phyloP scores from a whole-genome alignment of 108 stramenopile species.

The Cyclotella choctawhatcheeana region DNA sequence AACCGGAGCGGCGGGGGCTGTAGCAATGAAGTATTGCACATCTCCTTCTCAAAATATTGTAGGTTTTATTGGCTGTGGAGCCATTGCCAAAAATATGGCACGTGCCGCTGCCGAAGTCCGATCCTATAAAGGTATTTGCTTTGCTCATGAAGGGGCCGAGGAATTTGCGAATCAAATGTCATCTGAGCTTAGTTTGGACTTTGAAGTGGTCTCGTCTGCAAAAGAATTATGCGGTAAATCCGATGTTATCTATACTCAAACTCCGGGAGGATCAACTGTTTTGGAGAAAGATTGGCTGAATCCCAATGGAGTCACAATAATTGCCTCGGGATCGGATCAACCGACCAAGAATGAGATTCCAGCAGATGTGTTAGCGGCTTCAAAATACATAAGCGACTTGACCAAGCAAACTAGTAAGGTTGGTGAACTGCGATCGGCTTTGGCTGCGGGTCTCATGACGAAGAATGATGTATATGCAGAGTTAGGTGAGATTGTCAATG shows the following conservation, averaged over 20 bases:
- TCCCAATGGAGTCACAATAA: slow-evolving; percentile 89
- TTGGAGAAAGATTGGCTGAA: slow-evolving; percentile 84
- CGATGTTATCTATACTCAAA: slow-evolving; percentile 92
- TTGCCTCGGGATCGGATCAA: slow-evolving; percentile 93
- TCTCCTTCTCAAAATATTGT: slow-evolving; percentile 69
- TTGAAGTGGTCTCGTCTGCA: slow-evolving; percentile 74
- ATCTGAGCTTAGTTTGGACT: slow-evolving; percentile 81
- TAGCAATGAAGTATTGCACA: slow-evolving; percentile 87
- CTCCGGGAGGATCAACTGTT: slow-evolving; percentile 77
- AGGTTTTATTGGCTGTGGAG: slow-evolving; percentile 91
- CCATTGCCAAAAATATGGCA: slow-evolving; percentile 92
- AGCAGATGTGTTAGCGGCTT: slow-evolving; percentile 73
- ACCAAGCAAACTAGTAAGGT: slow-evolving; percentile 91
- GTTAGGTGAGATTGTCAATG: slow-evolving; percentile 93
- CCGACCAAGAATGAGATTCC: slow-evolving; percentile 96
- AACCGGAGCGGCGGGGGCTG: slow-evolving; percentile 93
- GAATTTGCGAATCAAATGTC: slow-evolving; percentile 81
- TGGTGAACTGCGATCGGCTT: slow-evolving; percentile 87
- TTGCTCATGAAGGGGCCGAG: slow-evolving; percentile 76
- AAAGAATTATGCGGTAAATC: slow-evolving; percentile 74
- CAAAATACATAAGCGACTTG: slow-evolving; percentile 88
- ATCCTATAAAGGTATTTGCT: slow-evolving; percentile 82
- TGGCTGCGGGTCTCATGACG: slow-evolving; percentile 89
- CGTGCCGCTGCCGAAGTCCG: slow-evolving; percentile 83
- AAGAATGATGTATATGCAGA: slow-evolving; percentile 93